phyloP scores from a whole-genome alignment of 192 early-diverging fungal genomes.

The Phlyctochytrium bullatum region DNA sequence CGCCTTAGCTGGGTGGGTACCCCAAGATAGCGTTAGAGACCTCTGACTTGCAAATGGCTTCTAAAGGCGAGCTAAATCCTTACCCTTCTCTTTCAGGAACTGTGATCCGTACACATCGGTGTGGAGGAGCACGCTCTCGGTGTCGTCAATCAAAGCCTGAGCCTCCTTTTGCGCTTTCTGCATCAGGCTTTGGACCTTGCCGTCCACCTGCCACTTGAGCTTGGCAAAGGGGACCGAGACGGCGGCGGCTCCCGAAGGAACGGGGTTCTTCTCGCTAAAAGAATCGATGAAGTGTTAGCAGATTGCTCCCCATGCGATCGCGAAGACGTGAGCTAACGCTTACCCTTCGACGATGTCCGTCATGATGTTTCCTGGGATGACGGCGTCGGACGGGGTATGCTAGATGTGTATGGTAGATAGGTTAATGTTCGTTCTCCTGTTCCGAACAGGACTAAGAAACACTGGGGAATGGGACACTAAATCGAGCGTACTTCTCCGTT shows the following conservation, averaged over 20 bases:
- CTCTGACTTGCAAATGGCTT: not conserved
- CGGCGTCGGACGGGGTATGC: slow-evolving; percentile 91
- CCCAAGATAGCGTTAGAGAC: not conserved
- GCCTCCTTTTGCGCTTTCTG: slow-evolving; percentile 64
- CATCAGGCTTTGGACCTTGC: slow-evolving; percentile 53
- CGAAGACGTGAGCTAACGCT: slow-evolving; percentile 12
- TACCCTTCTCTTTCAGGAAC: slow-evolving; percentile 75
- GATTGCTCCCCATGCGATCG: too few relatives aligned
- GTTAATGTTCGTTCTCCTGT: not conserved
- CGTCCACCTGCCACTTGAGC: slow-evolving; percentile 69
- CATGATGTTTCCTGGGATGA: slow-evolving; percentile 79
- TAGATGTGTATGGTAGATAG: slow-evolving; percentile 11
- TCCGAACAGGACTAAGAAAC: too few relatives aligned
- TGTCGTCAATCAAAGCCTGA: slow-evolving; percentile 53
- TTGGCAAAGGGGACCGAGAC: slow-evolving; percentile 48
- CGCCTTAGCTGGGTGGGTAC: slow-evolving; percentile 58
- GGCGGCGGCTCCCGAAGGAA: slow-evolving; percentile 14
- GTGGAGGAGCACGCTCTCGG: slow-evolving; percentile 69
- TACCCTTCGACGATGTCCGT: slow-evolving; percentile 68
- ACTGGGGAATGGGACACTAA: too few relatives aligned
- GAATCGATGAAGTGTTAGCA: not conserved
- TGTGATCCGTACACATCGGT: slow-evolving; percentile 74
- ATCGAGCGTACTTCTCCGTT: slow-evolving; percentile 76
- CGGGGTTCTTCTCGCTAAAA: slow-evolving; percentile 34
- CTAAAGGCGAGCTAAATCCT: not conserved